Base-by-base conservation (phyloP, 1,284 basidiomycete species). In the Boletus sp. region DNA sequence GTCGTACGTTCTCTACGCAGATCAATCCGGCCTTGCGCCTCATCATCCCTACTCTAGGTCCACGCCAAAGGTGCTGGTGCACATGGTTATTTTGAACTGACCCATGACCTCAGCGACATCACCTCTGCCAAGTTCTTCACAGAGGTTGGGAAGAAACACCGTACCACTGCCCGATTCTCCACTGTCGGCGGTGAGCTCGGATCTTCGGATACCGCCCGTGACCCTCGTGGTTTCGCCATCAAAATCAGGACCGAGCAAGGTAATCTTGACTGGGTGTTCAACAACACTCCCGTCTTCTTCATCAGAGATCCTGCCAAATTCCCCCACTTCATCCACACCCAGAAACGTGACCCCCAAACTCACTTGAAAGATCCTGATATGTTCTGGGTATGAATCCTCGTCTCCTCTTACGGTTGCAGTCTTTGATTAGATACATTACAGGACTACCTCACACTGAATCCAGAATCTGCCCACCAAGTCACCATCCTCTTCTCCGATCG, bases 281-380 rank as follows among this genome's bases (percentile, higher is more conserved):
- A 94, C 76, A 93, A 94, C 74, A 94, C 89, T 2, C 90, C 90
- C 38, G 81, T 92, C 52, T 93, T 93, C 77, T 92, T 92, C 76
- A 80, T 93, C 58, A 81, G 85, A 49, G 88, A 90, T 60, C 84
- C 88, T 12, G 76, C 84, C 64, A 90, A 90, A 68, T 89, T 88
- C 77, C 82, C 87, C n/a, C 82, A 91, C 73, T 94, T 96, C 73
- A 94, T 95, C 60, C 93, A 95, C 75, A 93, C 91, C 29, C 91
- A 94, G 71, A 95, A 96, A 78, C 81, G 91, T 61, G 84, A 89
- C 69, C 91, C 91, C 17, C 88, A 91, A 67, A 92, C 90, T 9
- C 88, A 94, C 68, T 69, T 91, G 55, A 91, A 88, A 68, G 88
- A 91, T 72, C 60, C 84, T 27, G 85, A 88, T 64, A 79, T 79